phyloP scores from a whole-genome alignment of 371 early-diverging fungal genomes.

The Mortierella sp. region DNA sequence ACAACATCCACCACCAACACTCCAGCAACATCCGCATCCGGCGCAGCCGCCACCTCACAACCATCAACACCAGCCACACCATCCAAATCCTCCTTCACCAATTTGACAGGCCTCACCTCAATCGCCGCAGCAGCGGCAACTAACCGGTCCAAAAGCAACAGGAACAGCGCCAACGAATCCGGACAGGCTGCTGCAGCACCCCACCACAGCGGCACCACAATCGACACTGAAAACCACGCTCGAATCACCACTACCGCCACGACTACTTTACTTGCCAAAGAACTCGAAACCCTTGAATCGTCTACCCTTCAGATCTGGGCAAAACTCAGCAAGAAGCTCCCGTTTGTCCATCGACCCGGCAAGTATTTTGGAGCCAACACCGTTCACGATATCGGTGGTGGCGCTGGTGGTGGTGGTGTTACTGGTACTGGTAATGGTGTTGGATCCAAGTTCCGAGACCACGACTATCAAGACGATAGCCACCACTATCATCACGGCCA shows the following conservation, averaged over 20 bases:
- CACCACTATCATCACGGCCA: slow-evolving; percentile 1
- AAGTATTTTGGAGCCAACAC: not conserved
- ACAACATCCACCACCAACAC: not conserved
- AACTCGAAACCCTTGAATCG: slow-evolving; percentile 48
- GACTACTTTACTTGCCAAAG: slow-evolving; percentile 25
- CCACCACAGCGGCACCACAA: not conserved
- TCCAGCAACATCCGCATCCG: not conserved
- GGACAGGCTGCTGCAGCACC: not conserved
- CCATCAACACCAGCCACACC: not conserved
- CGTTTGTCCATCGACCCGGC: slow-evolving; percentile 50
- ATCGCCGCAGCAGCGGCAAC: not conserved
- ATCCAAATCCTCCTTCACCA: not conserved
- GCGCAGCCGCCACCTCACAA: not conserved
- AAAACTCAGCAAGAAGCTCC: slow-evolving; percentile 52
- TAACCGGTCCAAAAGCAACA: not conserved
- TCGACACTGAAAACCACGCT: slow-evolving; percentile 1
- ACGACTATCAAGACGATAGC: not conserved
- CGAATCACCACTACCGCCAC: not conserved
- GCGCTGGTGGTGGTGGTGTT: too few relatives aligned
- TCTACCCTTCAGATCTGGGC: slow-evolving; percentile 30
- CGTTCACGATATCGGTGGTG: not conserved
- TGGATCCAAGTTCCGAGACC: not conserved
- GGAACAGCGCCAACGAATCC: not conserved
- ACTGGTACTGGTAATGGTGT: not conserved
- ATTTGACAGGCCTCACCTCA: not conserved